These are phyloP conservation scores for Termitomyces sp. DNA, from an alignment of 768 basidiomycete species.

Conservation along the genomic window DNA sequence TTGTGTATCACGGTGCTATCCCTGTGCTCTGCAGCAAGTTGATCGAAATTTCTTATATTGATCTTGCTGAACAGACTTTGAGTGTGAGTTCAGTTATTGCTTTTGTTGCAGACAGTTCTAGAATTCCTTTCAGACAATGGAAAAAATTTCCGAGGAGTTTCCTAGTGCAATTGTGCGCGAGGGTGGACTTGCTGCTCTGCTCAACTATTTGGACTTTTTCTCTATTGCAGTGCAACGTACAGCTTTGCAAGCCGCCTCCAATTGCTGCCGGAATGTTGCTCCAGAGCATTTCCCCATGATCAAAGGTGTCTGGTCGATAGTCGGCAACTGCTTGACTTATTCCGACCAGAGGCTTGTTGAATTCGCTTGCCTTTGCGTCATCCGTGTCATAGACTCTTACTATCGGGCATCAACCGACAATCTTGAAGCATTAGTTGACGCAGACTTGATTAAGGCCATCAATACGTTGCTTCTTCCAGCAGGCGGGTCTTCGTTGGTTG, in stretches of 20 bases:
- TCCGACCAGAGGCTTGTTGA: constrained; percentile 97
- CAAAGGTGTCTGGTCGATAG: constrained; percentile 84
- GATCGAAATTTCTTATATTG: constrained; percentile 95
- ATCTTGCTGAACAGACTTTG: constrained; percentile 95
- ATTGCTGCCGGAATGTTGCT: constrained; percentile 92
- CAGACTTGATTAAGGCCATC: constrained; percentile 73
- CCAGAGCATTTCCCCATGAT: constrained; percentile 88
- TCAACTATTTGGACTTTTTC: constrained; percentile 98
- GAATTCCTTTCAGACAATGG: constrained; percentile 64
- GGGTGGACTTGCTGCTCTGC: constrained; percentile 86
- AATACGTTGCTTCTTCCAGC: constrained; percentile 82
- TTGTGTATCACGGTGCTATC: constrained; percentile 98
- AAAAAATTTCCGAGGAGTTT: constrained; percentile 98
- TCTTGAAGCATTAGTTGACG: constrained; percentile 81
- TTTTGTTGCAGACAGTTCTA: constrained; percentile 11
- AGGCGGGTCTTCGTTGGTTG: constrained; percentile 81
- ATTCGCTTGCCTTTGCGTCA: constrained; percentile 91
- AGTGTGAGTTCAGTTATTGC: constrained; percentile 59
- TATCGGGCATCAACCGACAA: constrained; percentile 79
- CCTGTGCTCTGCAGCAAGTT: constrained; percentile 96
- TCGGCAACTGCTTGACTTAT: constrained; percentile 87
- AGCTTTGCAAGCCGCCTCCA: constrained; percentile 92
- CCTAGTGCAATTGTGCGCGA: constrained; percentile 94
- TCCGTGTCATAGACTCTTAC: constrained; percentile 91
- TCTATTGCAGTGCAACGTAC: constrained; percentile 96